A percentile compares a stretch with the other conserved stretches of the same genome.
These are phyloP conservation scores for Cyclotella baltica DNA, from an alignment of 108 stramenopile genomes.

Conservation along the genomic window DNA sequence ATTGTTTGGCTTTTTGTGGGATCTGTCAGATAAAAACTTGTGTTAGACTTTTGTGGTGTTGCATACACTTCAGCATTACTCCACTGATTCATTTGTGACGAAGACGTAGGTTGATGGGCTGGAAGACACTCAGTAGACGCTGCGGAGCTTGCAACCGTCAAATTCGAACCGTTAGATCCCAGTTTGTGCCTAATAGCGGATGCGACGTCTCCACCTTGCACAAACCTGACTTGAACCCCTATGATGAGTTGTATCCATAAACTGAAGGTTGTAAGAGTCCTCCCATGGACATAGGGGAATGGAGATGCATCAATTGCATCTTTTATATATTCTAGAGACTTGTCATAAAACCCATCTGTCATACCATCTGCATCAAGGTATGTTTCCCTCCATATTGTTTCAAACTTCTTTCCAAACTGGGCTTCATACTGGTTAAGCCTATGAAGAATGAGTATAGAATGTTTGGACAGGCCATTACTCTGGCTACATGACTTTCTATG, in stretches of 20 bases:
- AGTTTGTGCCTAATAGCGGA: constrained; percentile 12
- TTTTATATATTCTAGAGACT: constrained; percentile 14
- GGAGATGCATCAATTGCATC: neutral
- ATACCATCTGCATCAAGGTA: neutral
- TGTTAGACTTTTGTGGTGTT: neutral
- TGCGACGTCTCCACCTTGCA: constrained; percentile 30
- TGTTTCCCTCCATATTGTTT: constrained; percentile 35
- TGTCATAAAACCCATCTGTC: constrained; percentile 14
- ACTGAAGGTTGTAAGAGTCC: constrained; percentile 33
- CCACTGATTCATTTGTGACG: neutral
- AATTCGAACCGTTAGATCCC: neutral
- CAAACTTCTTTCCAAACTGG: constrained; percentile 25
- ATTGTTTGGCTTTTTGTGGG: neutral
- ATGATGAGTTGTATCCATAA: constrained; percentile 41
- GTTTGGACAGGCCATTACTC: neutral
- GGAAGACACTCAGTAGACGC: too few relatives aligned
- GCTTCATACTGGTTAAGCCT: constrained; percentile 32
- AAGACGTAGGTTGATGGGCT: too few relatives aligned
- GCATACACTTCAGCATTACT: neutral
- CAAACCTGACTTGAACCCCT: constrained; percentile 38
- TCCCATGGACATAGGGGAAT: constrained; percentile 23
- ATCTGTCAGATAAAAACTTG: neutral
- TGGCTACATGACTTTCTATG: neutral
- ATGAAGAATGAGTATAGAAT: constrained; percentile 36
- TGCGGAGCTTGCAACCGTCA: neutral